Percentiles rank a stretch among this genome's conserved stretches.
These are phyloP conservation scores for Boletus reticuloceps DNA, from an alignment of 768 basidiomycete genomes.

Conservation along the genomic window DNA sequence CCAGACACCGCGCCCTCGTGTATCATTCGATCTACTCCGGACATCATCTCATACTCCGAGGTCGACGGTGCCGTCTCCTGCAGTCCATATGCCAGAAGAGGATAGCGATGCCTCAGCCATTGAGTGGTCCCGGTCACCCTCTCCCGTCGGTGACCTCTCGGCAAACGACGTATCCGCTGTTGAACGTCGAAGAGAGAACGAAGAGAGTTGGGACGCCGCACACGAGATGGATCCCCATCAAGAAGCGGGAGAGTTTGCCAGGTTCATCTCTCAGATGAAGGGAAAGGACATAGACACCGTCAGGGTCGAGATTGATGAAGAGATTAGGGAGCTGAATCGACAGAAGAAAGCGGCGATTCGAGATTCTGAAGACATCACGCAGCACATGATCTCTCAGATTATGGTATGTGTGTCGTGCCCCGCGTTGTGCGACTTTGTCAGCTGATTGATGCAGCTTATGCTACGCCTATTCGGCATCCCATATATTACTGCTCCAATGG, in stretches of 20 bases:
- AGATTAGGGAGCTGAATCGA: slow-evolving; percentile 76
- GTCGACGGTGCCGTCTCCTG: neutral
- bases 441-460: slow-evolving; percentile 58
- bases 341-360: slow-evolving; percentile 88
- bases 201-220: slow-evolving; percentile 75
- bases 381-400: slow-evolving; percentile 89
- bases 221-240: slow-evolving; percentile 78
- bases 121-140: slow-evolving; percentile 42
- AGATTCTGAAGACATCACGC: slow-evolving; percentile 93
- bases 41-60: slow-evolving; percentile 9
- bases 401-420: slow-evolving; percentile 45
- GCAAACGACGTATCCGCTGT: slow-evolving; percentile 9
- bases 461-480: slow-evolving; percentile 94
- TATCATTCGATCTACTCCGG: slow-evolving; percentile 3
- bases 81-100: slow-evolving; percentile 7
- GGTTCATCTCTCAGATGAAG: slow-evolving; percentile 88
- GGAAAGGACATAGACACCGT: slow-evolving; percentile 81
- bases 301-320: slow-evolving; percentile 86
- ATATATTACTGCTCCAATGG: slow-evolving; percentile 98
- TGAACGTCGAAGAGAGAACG: slow-evolving; percentile 23
- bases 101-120: slow-evolving; percentile 25
- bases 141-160: slow-evolving; percentile 20
- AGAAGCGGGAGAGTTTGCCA: slow-evolving; percentile 89
- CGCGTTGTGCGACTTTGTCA: neutral
- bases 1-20: neutral